Conservation (phyloP, 768 basidiomycete species). For the Lactifluus pinguis region DNA sequence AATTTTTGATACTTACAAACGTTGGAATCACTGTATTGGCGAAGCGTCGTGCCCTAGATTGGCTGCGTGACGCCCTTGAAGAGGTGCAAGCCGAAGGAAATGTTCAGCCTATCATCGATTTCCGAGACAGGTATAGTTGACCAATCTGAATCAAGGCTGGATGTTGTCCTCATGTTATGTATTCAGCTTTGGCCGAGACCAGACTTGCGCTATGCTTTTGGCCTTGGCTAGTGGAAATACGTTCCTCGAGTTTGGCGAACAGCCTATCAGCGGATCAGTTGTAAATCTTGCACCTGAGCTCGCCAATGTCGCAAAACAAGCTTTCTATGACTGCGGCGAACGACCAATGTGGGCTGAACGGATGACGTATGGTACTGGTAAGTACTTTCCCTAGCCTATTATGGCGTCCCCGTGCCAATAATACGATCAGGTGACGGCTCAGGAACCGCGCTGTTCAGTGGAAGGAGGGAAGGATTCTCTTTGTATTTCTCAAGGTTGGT, state of each 20-base stretch:
- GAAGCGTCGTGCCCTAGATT: constrained; percentile 80
- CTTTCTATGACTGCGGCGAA: constrained; percentile 80
- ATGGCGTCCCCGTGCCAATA: not conserved
- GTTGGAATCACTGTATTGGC: constrained; percentile 73
- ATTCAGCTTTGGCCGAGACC: constrained; percentile 79
- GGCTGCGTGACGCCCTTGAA: constrained; percentile 73
- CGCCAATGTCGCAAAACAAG: constrained; percentile 67
- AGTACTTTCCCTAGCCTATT: constrained; percentile 14
- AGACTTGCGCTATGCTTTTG: constrained; percentile 87
- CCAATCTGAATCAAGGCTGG: not conserved
- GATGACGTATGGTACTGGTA: constrained; percentile 67
- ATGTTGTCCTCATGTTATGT: constrained; percentile 7
- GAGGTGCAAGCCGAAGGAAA: constrained; percentile 69
- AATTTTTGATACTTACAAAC: constrained; percentile 86
- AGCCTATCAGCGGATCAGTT: constrained; percentile 36
- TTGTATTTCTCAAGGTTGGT: constrained; percentile 81
- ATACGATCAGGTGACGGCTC: constrained; percentile 26
- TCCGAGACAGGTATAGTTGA: constrained; percentile 53
- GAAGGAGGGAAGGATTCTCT: constrained; percentile 80
- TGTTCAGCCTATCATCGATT: constrained; percentile 71
- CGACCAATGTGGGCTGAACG: constrained; percentile 76
- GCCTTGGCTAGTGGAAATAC: constrained; percentile 80
- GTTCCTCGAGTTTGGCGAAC: constrained; percentile 55
- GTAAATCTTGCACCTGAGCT: constrained; percentile 51
- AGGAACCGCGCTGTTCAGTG: constrained; percentile 73